Evolutionary conservation across 306 rosid genomes (phyloP), one percentile per base, ranked within the genome.

Genomic region (Pachyrhizus erosus): DNA sequence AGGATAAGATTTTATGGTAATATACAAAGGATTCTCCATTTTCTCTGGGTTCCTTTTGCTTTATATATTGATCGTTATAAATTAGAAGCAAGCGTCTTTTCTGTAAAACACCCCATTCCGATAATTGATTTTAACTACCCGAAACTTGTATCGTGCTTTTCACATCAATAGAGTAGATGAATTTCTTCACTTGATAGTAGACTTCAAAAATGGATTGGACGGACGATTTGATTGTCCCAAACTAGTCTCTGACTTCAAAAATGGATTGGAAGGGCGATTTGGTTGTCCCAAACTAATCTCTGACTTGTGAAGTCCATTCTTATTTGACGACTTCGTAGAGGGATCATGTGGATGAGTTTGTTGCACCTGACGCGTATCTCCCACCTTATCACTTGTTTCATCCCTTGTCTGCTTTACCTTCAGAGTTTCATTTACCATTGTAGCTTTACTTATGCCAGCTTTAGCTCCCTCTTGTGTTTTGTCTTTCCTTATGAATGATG

Each of bases 181-280:
- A 81, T 42, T 40, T 29, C 60, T 61, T 91, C 87, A 96, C 90
- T 90, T 93, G 62, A 92, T 40, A 14, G 88, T 77, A 46, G 94
- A 84, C 97, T 93, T 96, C 76, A 90, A 80, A 89, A 96, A 93
- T 21, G 99, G 99, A 87, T 96, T 96, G 5, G 89, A 66, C 0
- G 97, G 88, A 67, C 98, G 86, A 66, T 40, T 84, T 45, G 91
- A 6, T 80, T 87, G 89, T 51, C 26, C 89, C 76, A 65, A 83
- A 84, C 89, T 80, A 34, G 60, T 78, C 70, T 66, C 93, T 67
- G 93, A 86, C 97, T 93, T 95, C 75, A 90, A 80, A 89, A 95
- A 90, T 18, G 99, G 99, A 87, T 95, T 95, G 3, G 88, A 64
- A 0, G 96, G 87, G 58, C 98, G 86, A 64, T 42, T 84, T 46